Evolutionary conservation across 2,329 filamentous ascomycete genomes (phyloP).

Genomic region (Didymella arachidicola): DNA sequence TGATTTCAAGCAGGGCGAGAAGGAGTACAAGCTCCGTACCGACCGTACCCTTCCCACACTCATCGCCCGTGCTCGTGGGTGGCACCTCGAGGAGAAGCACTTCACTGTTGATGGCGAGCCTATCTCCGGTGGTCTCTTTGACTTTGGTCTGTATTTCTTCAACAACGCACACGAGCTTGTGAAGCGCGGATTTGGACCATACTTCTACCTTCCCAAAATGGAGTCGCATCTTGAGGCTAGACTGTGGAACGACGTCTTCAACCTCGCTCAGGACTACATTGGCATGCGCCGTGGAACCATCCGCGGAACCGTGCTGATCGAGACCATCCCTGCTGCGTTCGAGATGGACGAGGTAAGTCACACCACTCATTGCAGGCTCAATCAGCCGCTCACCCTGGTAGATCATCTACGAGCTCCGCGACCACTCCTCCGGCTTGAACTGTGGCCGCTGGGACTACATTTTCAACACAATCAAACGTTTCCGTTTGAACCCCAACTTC

Average conservation of each 20-base stretch:
- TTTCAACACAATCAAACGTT: slow-evolving; percentile 99
- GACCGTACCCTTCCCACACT: slow-evolving; percentile 87
- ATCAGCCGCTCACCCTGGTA: slow-evolving; percentile 34
- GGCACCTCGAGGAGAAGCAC: slow-evolving; percentile 99
- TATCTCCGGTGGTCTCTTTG: slow-evolving; percentile 90
- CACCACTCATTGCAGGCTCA: background rate
- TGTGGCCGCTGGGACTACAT: slow-evolving; percentile 99
- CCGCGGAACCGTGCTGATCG: slow-evolving; percentile 92
- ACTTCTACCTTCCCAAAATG: slow-evolving; percentile 99
- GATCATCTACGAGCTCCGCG: slow-evolving; percentile 98
- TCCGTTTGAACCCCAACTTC: slow-evolving; percentile 93
- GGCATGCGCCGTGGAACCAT: slow-evolving; percentile 90
- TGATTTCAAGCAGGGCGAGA: slow-evolving; percentile 93
- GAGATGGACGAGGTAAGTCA: slow-evolving; percentile 87
- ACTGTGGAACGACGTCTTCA: slow-evolving; percentile 98
- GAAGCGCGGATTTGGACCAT: slow-evolving; percentile 83
- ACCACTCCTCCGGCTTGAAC: slow-evolving; percentile 96
- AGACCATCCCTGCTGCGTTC: slow-evolving; percentile 96
- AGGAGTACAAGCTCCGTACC: slow-evolving; percentile 96
- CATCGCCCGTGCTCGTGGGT: slow-evolving; percentile 92
- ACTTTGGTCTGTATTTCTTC: slow-evolving; percentile 99
- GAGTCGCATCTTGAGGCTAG: slow-evolving; percentile 96
- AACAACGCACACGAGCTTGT: slow-evolving; percentile 93
- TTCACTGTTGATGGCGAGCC: slow-evolving; percentile 94
- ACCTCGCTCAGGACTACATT: slow-evolving; percentile 91